A percentile compares a stretch with the other conserved stretches of the same genome.
phyloP scores from a whole-genome alignment of 164 flowering plant genomes.

The Warburgia ugandensis region DNA sequence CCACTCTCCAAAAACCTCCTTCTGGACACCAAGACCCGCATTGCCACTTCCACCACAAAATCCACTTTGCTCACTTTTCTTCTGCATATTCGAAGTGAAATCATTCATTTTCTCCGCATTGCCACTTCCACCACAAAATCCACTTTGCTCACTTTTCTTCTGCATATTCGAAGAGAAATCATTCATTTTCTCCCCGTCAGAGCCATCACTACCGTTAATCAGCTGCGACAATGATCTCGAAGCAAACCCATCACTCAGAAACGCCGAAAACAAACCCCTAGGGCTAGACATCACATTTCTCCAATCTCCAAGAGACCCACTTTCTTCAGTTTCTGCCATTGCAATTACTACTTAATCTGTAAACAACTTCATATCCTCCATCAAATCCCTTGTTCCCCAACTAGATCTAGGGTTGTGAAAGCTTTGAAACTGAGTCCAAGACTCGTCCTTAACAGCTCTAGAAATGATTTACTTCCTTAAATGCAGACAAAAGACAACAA shows the following conservation, averaged over 20 bases:
- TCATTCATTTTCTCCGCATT: not conserved
- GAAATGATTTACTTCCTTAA: too few species aligned
- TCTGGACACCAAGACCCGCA: not conserved
- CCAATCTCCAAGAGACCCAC: conserved; percentile 15
- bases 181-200: not conserved
- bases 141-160: not conserved
- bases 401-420: too few species aligned
- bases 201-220: conserved; percentile 4
- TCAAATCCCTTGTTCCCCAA: too few species aligned
- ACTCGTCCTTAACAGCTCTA: too few species aligned
- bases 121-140: not conserved
- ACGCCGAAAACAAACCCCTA: conserved; percentile 10
- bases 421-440: not conserved
- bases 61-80: not conserved
- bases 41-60: not conserved
- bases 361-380: too few species aligned
- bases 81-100: not conserved
- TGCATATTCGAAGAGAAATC: not conserved
- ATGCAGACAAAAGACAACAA: too few species aligned
- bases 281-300: conserved; percentile 16
- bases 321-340: conserved; percentile 21
- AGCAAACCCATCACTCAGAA: conserved; percentile 7
- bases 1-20: conserved; percentile 11
- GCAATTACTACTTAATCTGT: not conserved
- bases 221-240: conserved; percentile 9